phyloP scores from a whole-genome alignment of 2,329 filamentous ascomycete genomes.

The Aspergillus oerlinghausenensis region DNA sequence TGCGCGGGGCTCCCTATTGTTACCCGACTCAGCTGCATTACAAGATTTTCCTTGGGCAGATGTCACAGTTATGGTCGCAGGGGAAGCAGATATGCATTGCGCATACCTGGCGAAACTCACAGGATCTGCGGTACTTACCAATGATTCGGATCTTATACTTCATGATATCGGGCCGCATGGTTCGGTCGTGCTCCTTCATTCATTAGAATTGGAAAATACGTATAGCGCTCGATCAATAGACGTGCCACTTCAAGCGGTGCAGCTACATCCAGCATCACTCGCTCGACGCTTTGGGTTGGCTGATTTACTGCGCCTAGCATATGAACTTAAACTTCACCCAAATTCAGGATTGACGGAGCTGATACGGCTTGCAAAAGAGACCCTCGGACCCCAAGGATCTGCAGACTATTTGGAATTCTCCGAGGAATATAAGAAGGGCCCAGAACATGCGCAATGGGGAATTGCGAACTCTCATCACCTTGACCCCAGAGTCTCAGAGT shows the following conservation, averaged over 20 bases:
- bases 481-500: slow-evolving; percentile 50
- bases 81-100: slow-evolving; percentile 81
- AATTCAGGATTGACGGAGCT: slow-evolving; percentile 26
- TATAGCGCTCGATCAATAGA: slow-evolving; percentile 9
- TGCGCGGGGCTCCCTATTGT: slow-evolving; percentile 6
- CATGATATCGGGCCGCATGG: slow-evolving; percentile 63
- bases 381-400: slow-evolving; percentile 10
- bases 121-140: slow-evolving; percentile 63
- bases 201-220: slow-evolving; percentile 46
- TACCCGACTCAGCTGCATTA: slow-evolving; percentile 25
- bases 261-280: slow-evolving; percentile 36
- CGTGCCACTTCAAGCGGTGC: slow-evolving; percentile 25
- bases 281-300: slow-evolving; percentile 30
- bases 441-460: slow-evolving; percentile 2
- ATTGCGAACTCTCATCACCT: slow-evolving; percentile 22
- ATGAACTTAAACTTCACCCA: slow-evolving; percentile 33
- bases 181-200: slow-evolving; percentile 63
- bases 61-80: slow-evolving; percentile 61
- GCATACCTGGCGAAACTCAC: slow-evolving; percentile 57
- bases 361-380: slow-evolving; percentile 27
- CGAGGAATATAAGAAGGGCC: slow-evolving; percentile 31
- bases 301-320: slow-evolving; percentile 36
- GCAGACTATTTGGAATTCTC: slow-evolving; percentile 27
- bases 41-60: slow-evolving; percentile 30
- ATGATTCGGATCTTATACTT: slow-evolving; percentile 81